Percentiles rank a stretch among this genome's conserved stretches.
Evolutionary conservation across 2,329 filamentous ascomycete genomes (phyloP).

Genomic region (Verticillium albo-atrum): DNA sequence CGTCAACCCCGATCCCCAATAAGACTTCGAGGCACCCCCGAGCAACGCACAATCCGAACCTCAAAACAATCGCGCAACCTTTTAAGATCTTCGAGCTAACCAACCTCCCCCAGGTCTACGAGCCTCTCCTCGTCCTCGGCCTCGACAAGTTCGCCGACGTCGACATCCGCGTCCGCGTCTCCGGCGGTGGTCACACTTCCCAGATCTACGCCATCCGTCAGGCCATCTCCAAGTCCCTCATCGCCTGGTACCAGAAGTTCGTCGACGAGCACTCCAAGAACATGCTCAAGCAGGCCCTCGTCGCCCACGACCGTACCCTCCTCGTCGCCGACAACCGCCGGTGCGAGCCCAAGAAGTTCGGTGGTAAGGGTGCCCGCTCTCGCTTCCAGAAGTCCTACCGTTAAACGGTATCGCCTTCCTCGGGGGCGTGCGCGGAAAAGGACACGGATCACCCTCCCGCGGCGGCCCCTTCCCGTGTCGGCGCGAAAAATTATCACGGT

Average conservation of each 20-base stretch:
- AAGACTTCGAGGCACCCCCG: neutral
- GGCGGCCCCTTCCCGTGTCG: neutral
- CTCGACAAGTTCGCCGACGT: constrained; percentile 96
- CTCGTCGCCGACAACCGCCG: constrained; percentile 99
- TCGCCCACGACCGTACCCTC: constrained; percentile 93
- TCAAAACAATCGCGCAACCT: neutral
- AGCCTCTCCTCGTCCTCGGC: constrained; percentile 94
- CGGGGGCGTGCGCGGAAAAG: neutral
- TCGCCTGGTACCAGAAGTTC: constrained; percentile 96
- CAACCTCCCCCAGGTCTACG: constrained; percentile 70
- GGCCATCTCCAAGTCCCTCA: constrained; percentile 95
- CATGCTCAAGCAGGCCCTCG: constrained; percentile 94
- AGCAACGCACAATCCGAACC: neutral
- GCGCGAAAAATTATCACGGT: neutral
- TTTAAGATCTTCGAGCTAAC: neutral
- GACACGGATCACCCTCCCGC: neutral
- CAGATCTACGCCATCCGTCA: constrained; percentile 98
- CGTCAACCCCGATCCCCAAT: neutral
- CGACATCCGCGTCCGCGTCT: constrained; percentile 95
- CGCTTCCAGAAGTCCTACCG: constrained; percentile 99
- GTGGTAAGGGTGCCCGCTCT: constrained; percentile 87
- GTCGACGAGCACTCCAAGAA: constrained; percentile 99
- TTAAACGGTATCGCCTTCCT: constrained; percentile 50
- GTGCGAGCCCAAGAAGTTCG: constrained; percentile 98
- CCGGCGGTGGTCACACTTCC: constrained; percentile 95